Base-by-base conservation (phyloP, 371 early-diverging fungal species). In the Mortierella polycephala region DNA sequence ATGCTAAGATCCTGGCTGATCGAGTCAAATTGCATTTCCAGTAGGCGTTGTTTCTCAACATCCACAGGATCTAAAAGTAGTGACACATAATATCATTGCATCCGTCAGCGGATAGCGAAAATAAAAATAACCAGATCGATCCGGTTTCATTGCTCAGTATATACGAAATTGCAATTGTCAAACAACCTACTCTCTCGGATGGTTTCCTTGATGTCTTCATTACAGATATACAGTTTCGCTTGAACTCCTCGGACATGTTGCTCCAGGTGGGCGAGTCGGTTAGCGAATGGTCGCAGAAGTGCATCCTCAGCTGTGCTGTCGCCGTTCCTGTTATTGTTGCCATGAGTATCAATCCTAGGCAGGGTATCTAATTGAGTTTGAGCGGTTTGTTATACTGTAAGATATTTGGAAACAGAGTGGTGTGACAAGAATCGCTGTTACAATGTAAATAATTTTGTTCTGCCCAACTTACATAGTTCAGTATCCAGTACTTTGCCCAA, bases 181-280 rank as follows among this genome's bases (percentile, higher is more conserved):
- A n/a, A 14, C 10, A 12, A 7, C 5, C 53, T 73, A 81, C 81
- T 76, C 64, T 80, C 60, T 13, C 51, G 52, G 52, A 70, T 61
- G 44, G 62, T 64, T 53, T 69, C 73, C 70, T 73, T 69, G 20
- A 82, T 77, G 56, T 83, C 83, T 46, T 83, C 82, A 50, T 75
- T 83, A 59, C 83, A 83, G 63, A 83, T 80, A 42, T 80, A 82
- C 59, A 83, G 53, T 65, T 82, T 83, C 41, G 83, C 83, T 47
- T 83, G 83, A 40, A 83, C 68, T 10, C 81, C 83, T 59, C 82
- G 81, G 51, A 83, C 70, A 58, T 80, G 70, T 21, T 83, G 83
- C 57, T 82, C 83, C 55, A 82, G 18, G 14, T 70, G 62, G 18
- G 83, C 82, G 30, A 83, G 62, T 12, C 79, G 71, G 23, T 83